Evolutionary conservation across 768 basidiomycete genomes (phyloP).

Genomic region (Albatrellus ellisii): DNA sequence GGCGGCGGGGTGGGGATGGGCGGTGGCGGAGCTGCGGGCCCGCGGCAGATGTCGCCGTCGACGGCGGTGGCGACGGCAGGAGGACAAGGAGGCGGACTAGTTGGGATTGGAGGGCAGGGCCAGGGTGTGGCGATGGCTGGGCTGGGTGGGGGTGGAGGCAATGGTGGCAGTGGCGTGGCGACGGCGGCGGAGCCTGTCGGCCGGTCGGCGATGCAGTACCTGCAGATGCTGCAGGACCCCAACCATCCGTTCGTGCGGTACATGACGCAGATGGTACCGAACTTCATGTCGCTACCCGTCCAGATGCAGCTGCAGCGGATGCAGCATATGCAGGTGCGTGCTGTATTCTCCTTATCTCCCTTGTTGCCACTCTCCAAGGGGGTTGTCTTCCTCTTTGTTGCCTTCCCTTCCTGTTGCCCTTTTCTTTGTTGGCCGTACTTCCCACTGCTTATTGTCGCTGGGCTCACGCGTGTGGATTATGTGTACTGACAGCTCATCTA

Average conservation of each 20-base stretch:
- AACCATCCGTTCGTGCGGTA: conserved; percentile 11
- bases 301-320: conserved; percentile 1
- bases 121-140: not conserved
- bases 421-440: too few relatives aligned
- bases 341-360: not conserved
- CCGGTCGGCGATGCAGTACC: conserved; percentile 3
- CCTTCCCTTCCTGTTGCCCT: too few relatives aligned
- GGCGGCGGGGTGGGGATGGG: conserved; percentile 7
- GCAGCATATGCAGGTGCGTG: conserved; percentile 8
- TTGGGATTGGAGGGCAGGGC: not conserved
- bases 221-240: conserved; percentile 14
- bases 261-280: conserved; percentile 10
- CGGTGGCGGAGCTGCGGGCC: too few relatives aligned
- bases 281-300: conserved; percentile 8
- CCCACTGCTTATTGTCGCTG: not conserved
- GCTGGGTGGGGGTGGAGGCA: not conserved
- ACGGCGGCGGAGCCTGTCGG: conserved; percentile 8
- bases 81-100: not conserved
- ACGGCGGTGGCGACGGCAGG: too few relatives aligned
- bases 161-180: not conserved
- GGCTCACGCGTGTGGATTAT: not conserved
- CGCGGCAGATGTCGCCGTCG: too few relatives aligned
- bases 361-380: too few relatives aligned
- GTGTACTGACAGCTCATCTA: not conserved
- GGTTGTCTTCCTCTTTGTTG: too few relatives aligned